Conservation (phyloP, 805 yeast species). For the Maudiozyma serrabonitensis region DNA sequence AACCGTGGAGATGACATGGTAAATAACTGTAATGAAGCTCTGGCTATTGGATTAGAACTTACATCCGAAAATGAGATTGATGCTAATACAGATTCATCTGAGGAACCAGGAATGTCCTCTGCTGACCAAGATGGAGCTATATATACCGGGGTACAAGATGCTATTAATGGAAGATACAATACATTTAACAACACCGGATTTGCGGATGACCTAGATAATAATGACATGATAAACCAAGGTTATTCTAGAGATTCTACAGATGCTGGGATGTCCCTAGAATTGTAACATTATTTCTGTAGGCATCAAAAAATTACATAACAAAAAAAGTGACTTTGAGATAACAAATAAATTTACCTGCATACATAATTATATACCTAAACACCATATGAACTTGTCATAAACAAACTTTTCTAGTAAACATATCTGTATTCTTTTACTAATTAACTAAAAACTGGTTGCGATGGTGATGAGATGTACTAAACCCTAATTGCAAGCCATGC, state of each 20-base stretch:
- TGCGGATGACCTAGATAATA: conserved; percentile 23
- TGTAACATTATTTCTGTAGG: conserved; percentile 1
- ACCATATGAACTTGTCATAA: not conserved
- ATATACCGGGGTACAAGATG: conserved; percentile 14
- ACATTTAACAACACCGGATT: conserved; percentile 15
- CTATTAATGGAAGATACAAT: conserved; percentile 8
- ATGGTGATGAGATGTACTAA: not conserved
- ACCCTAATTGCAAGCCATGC: not conserved
- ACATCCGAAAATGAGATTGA: conserved; percentile 9
- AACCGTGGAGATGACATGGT: conserved; percentile 34
- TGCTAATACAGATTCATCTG: conserved; percentile 3
- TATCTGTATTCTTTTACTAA: not conserved
- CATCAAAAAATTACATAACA: not conserved
- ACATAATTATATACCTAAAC: not conserved
- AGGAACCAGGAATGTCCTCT: not conserved
- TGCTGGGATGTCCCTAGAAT: conserved; percentile 22
- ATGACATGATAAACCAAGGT: conserved; percentile 5
- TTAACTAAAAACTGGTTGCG: not conserved
- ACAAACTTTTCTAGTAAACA: too few species aligned
- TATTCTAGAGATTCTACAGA: conserved; percentile 9
- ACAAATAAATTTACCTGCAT: not conserved
- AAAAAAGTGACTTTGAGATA: not conserved
- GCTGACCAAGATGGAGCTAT: conserved; percentile 1
- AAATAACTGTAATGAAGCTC: conserved; percentile 29
- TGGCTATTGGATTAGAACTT: conserved; percentile 29